Percentiles rank a stretch among this genome's conserved stretches.
These are phyloP conservation scores for Podospora bellae-mahoneyi DNA, from an alignment of 495 filamentous ascomycete genomes.

Conservation along the genomic window DNA sequence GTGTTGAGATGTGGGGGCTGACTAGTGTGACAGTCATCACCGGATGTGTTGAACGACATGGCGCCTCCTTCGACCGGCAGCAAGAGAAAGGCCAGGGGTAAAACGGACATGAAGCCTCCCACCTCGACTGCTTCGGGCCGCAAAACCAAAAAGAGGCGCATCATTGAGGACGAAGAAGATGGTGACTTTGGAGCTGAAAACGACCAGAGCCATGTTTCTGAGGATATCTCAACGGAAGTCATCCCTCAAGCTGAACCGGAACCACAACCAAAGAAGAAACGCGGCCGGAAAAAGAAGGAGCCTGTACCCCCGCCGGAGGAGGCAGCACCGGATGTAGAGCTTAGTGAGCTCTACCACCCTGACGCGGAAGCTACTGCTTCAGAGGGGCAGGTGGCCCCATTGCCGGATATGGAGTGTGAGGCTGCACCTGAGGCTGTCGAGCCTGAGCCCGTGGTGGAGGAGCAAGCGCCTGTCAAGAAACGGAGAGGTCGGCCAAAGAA, in stretches of 20 bases:
- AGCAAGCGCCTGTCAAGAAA: neutral
- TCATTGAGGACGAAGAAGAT: neutral
- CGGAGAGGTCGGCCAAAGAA: neutral
- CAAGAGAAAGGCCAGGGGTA: neutral
- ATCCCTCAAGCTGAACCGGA: neutral
- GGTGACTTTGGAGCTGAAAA: neutral
- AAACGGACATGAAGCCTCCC: neutral
- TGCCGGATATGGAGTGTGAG: neutral
- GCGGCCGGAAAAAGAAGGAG: conserved; percentile 1
- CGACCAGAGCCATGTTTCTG: neutral
- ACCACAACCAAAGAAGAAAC: neutral
- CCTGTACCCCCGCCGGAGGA: neutral
- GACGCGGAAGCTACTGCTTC: neutral
- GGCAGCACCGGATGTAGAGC: neutral
- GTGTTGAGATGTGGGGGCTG: neutral
- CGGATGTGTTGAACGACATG: conserved; percentile 24
- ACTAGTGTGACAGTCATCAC: conserved; percentile 17
- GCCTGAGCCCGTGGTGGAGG: neutral
- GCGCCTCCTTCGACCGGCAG: neutral
- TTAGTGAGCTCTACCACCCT: neutral
- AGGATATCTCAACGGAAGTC: neutral
- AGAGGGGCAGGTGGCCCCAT: neutral
- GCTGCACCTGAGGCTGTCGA: neutral
- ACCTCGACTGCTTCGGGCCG: neutral
- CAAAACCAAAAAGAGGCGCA: neutral